Evolutionary conservation across 2,329 filamentous ascomycete genomes (phyloP), one percentile per base, ranked within the genome.

Genomic region (Arachnomyces sp.): DNA sequence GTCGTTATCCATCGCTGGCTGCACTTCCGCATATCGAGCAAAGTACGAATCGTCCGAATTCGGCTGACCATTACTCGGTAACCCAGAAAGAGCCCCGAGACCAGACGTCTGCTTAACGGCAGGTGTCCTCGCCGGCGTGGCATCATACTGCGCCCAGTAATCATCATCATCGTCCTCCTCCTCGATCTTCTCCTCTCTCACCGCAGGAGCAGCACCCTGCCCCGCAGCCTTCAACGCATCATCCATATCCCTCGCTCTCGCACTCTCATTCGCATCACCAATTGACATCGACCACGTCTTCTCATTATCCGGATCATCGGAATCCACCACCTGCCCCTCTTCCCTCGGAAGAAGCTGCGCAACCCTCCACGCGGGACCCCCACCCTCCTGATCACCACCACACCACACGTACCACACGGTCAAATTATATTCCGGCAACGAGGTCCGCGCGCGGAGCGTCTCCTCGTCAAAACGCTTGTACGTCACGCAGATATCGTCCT

Each of bases 131-230:
- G 65, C 66, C 2, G 75, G 73, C 2, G 73, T 76, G 38, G 67
- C 64, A 57, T 79, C 76, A 50, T 82, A 81, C 49, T 73, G 71
- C 3, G 73, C 76, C 78, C 78, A 82, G 57, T 82, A 82, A 46
- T 73, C 72, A 45, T 76, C 76, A 38, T 80, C 77, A 41, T 79
- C 74, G 14, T 75, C 72, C 1, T 72, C 69, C 3, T 73, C 69
- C n/a, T 64, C 56, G 5, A 55, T 50, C 16, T 43, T 43, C 13
- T 40, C 38, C 36, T 58, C 48, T 28, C 51, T 40, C 16, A 52
- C 36, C n/a, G 39, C 39, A 7, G 48, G 44, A 6, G 47, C 42
- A 25, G 47, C 41, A 7, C 45, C 14, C 28, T 50, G 47, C 38
- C 54, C 57, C 14, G 54, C 53, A 16, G 57, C 55, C 37, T 52